Conservation (phyloP, 768 basidiomycete species). For the Paxillus involutus region DNA sequence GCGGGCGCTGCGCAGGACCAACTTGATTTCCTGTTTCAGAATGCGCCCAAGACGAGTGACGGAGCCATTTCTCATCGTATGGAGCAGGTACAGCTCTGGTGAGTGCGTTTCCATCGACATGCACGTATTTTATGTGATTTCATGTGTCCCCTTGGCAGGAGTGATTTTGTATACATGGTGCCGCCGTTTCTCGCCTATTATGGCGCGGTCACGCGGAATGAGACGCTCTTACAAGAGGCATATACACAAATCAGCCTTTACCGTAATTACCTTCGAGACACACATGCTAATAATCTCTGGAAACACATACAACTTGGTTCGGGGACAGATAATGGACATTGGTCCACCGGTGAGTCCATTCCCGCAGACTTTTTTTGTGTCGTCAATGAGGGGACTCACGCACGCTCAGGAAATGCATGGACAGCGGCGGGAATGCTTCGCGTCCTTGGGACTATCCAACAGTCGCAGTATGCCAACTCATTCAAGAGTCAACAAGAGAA, state of each 20-base stretch:
- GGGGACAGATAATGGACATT: conserved; percentile 65
- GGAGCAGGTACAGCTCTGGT: conserved; percentile 74
- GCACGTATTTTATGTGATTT: neutral
- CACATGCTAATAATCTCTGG: conserved; percentile 58
- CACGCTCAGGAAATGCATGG: conserved; percentile 75
- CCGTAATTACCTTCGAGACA: conserved; percentile 60
- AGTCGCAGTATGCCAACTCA: conserved; percentile 51
- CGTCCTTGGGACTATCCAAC: conserved; percentile 71
- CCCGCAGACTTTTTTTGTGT: neutral
- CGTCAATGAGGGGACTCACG: neutral
- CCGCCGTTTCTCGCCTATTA: conserved; percentile 89
- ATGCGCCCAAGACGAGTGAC: conserved; percentile 61
- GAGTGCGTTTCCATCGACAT: neutral
- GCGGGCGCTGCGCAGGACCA: conserved; percentile 64
- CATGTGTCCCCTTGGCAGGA: conserved; percentile 40
- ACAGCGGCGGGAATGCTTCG: conserved; percentile 86
- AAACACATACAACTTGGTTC: conserved; percentile 68
- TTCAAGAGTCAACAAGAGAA: conserved; percentile 55
- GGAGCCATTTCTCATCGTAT: conserved; percentile 83
- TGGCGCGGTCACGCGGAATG: conserved; percentile 59
- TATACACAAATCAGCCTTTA: conserved; percentile 76
- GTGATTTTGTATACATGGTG: conserved; percentile 82
- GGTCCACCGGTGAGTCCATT: conserved; percentile 65
- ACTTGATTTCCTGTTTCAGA: conserved; percentile 56
- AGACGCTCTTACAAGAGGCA: conserved; percentile 58